phyloP scores from a whole-genome alignment of 495 filamentous ascomycete species.

The Neurospora sp. region DNA sequence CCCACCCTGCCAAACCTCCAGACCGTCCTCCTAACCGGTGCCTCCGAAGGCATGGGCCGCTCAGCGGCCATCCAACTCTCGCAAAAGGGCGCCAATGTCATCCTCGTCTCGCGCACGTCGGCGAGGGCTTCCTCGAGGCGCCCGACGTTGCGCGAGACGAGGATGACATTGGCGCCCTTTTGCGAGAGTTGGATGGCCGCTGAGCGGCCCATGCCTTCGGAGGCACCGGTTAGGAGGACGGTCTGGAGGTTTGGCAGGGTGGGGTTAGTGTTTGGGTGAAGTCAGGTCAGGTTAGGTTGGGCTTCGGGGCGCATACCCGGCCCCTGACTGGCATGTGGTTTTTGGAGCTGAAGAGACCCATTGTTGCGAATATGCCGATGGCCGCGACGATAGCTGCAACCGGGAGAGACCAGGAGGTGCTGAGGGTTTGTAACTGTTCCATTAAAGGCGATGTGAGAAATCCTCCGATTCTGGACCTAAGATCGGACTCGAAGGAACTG shows the following conservation, averaged over 20 bases:
- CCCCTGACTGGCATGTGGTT: slow-evolving; percentile 79
- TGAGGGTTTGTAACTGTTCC: slow-evolving; percentile 8
- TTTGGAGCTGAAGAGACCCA: slow-evolving; percentile 55
- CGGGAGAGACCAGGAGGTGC: slow-evolving; percentile 6
- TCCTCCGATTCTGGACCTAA: background rate
- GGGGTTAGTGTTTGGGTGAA: background rate
- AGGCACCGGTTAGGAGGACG: slow-evolving; percentile 80
- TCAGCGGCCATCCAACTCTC: no score
- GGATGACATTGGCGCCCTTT: slow-evolving; percentile 79
- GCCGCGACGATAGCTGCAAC: slow-evolving; percentile 37
- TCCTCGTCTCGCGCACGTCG: slow-evolving; percentile 56
- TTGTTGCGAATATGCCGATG: slow-evolving; percentile 26
- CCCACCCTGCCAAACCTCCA: no score
- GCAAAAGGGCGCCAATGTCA: no score
- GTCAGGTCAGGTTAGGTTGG: background rate
- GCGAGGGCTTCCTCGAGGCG: slow-evolving; percentile 68
- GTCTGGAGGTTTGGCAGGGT: slow-evolving; percentile 40
- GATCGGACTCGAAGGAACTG: background rate
- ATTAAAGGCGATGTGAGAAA: slow-evolving; percentile 1
- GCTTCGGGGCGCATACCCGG: slow-evolving; percentile 42
- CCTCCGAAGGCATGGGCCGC: no score
- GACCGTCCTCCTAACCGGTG: no score
- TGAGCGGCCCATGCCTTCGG: slow-evolving; percentile 80
- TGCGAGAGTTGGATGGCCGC: slow-evolving; percentile 60
- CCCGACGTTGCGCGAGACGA: slow-evolving; percentile 64